phyloP scores from a whole-genome alignment of 2,329 filamentous ascomycete genomes.

The Beauveria sp. region DNA sequence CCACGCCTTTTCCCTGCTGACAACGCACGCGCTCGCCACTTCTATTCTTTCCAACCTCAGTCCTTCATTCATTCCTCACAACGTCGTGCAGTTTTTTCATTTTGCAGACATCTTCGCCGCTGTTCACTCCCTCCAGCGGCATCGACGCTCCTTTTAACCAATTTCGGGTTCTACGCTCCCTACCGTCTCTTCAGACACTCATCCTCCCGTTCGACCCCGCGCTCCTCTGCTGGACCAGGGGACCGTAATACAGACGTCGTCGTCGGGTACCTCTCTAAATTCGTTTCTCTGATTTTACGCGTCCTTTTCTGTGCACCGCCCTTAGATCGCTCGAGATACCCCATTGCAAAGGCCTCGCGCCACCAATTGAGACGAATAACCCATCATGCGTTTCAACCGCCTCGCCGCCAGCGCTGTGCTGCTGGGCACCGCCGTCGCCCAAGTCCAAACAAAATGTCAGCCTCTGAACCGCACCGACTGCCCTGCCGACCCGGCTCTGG shows the following conservation, averaged over 20 bases:
- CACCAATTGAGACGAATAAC: neutral
- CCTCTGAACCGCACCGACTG: slow-evolving; percentile 62
- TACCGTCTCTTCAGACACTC: slow-evolving; percentile 1
- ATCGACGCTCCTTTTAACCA: neutral
- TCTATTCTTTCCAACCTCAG: neutral
- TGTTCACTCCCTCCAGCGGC: slow-evolving; percentile 14
- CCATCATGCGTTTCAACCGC: slow-evolving; percentile 20
- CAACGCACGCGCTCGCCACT: neutral
- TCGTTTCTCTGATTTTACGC: neutral
- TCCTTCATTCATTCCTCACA: slow-evolving; percentile 12
- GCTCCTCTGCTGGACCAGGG: slow-evolving; percentile 12
- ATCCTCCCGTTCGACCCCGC: neutral
- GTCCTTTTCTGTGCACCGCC: neutral
- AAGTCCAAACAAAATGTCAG: slow-evolving; percentile 72
- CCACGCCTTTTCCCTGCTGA: neutral
- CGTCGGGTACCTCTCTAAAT: neutral
- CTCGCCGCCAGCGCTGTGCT: slow-evolving; percentile 30
- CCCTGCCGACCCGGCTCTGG: slow-evolving; percentile 63
- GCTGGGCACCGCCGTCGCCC: slow-evolving; percentile 48
- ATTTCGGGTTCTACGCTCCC: neutral
- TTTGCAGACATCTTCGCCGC: neutral
- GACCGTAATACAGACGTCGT: neutral
- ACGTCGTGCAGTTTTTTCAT: neutral
- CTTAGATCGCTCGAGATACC: neutral
- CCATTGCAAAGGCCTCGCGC: neutral